Evolutionary conservation across 2,329 filamentous ascomycete genomes (phyloP).

Genomic region (Alternaria triticimaculans): DNA sequence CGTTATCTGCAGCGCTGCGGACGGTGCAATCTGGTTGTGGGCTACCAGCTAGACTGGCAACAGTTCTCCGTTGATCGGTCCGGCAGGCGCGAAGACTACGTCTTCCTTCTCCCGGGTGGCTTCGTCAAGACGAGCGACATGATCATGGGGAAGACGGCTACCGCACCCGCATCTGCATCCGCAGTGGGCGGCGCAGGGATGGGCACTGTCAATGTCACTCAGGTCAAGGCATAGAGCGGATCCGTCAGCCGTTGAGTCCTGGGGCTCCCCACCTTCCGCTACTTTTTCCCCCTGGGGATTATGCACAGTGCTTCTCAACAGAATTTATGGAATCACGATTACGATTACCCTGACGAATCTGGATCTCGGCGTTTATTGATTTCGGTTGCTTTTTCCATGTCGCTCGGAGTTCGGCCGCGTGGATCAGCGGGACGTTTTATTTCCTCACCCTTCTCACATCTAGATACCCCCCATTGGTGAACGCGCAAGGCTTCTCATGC

Average conservation of each 20-base stretch:
- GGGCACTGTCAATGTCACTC: slow-evolving; percentile 22
- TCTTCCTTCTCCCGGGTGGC: slow-evolving; percentile 68
- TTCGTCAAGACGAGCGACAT: slow-evolving; percentile 65
- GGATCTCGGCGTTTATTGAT: background rate
- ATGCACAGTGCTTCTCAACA: background rate
- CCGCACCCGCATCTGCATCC: slow-evolving; percentile 8
- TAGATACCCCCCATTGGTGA: slow-evolving; percentile 42
- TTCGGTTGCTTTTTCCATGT: background rate
- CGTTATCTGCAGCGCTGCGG: slow-evolving; percentile 64
- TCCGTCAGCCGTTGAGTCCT: background rate
- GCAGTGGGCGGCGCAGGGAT: slow-evolving; percentile 15
- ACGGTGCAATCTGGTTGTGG: slow-evolving; percentile 66
- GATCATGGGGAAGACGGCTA: slow-evolving; percentile 47
- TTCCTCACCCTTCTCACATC: slow-evolving; percentile 10
- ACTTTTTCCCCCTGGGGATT: background rate
- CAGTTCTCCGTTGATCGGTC: slow-evolving; percentile 51
- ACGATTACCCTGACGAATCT: background rate
- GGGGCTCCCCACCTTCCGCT: slow-evolving; percentile 5
- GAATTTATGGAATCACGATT: background rate
- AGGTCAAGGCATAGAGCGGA: slow-evolving; percentile 30
- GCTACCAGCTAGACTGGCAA: slow-evolving; percentile 65
- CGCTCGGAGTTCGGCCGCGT: background rate
- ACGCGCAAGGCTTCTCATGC: slow-evolving; percentile 45
- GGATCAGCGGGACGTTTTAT: background rate
- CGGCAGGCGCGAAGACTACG: slow-evolving; percentile 54